These are phyloP conservation scores for Aspergillus sp. DNA, from an alignment of 2,329 filamentous ascomycete genomes.

Conservation along the genomic window DNA sequence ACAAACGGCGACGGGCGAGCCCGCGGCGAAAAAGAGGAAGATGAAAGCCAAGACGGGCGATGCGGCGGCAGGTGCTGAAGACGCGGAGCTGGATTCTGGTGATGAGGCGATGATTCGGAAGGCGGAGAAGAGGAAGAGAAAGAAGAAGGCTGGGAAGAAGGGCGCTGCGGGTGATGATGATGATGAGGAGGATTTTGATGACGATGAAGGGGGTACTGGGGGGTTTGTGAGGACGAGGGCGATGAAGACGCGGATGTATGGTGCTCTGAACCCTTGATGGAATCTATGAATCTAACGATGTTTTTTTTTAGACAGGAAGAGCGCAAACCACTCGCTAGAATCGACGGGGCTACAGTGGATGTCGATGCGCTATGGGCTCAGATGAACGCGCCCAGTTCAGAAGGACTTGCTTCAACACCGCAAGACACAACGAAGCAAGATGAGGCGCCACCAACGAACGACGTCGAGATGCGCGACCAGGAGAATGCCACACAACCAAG, in stretches of 20 bases:
- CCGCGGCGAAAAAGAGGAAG: constrained; percentile 42
- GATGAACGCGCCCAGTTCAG: constrained; percentile 44
- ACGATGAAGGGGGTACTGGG: constrained; percentile 46
- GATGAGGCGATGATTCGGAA: constrained; percentile 58
- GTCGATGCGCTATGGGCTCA: constrained; percentile 56
- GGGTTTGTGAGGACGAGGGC: constrained; percentile 56
- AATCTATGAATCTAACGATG: background rate
- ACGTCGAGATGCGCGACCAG: constrained; percentile 18
- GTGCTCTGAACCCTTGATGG: background rate
- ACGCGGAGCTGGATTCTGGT: constrained; percentile 52
- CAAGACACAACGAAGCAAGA: constrained; percentile 19
- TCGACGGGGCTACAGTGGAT: constrained; percentile 55
- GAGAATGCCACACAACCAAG: background rate
- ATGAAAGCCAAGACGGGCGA: constrained; percentile 22
- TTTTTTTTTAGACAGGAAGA: constrained; percentile 44
- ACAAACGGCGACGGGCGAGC: constrained; percentile 13
- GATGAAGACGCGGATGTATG: constrained; percentile 50
- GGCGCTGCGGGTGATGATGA: constrained; percentile 34
- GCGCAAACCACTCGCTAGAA: constrained; percentile 47
- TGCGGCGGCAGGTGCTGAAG: constrained; percentile 18
- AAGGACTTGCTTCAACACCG: constrained; percentile 7
- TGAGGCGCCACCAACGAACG: constrained; percentile 10
- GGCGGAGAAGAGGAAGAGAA: constrained; percentile 42
- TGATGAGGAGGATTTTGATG: constrained; percentile 29
- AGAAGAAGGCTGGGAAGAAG: constrained; percentile 35